Evolutionary conservation across 202 grass and related monocot species (phyloP).

Genomic region (Musa balbisiana): DNA sequence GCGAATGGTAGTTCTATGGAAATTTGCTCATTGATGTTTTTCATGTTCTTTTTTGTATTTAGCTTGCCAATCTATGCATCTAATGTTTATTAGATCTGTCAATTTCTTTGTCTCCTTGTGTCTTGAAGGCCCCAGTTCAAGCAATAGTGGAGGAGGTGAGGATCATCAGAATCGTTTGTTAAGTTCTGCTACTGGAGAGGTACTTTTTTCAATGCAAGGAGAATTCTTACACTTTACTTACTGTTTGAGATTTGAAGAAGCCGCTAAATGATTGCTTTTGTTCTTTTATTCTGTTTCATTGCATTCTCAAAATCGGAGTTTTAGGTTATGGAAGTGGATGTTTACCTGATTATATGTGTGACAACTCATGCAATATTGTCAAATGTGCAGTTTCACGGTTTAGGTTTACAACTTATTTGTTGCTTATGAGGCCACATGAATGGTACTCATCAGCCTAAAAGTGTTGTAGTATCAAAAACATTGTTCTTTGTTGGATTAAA

Average conservation of each 20-base stretch:
- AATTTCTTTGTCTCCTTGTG: neutral
- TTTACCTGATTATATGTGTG: neutral
- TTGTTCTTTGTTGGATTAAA: neutral
- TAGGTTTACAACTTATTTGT: too few relatives aligned
- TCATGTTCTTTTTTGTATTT: neutral
- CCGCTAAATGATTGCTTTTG: neutral
- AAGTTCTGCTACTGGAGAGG: neutral
- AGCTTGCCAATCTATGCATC: neutral
- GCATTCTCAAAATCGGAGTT: neutral
- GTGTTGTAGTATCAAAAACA: too few relatives aligned
- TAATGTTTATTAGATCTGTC: neutral
- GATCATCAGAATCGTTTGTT: neutral
- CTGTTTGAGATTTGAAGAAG: neutral
- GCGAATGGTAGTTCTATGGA: neutral
- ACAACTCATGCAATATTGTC: neutral
- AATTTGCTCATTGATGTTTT: conserved; percentile 1
- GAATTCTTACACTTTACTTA: neutral
- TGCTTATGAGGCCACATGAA: too few relatives aligned
- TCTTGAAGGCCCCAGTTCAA: neutral
- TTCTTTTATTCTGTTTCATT: neutral
- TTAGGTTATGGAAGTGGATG: neutral
- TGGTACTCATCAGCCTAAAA: too few relatives aligned
- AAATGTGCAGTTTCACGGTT: too few relatives aligned
- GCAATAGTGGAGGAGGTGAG: neutral
- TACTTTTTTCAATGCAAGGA: neutral